Evolutionary conservation across 352 stramenopile genomes (phyloP).

Genomic region (Aphanomyces stellatus): DNA sequence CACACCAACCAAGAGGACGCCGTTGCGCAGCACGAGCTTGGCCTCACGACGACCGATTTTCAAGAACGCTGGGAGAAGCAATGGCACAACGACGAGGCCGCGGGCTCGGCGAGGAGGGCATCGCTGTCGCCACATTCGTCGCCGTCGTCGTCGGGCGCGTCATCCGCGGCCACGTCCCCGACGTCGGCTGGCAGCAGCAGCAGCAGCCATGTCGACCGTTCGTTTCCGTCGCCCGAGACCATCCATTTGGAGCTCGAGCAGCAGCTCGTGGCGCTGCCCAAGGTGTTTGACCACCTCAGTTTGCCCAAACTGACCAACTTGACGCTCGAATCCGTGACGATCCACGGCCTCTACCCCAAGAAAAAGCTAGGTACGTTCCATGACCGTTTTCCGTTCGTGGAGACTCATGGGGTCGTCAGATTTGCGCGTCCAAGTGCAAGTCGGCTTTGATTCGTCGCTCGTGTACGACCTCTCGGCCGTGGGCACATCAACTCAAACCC

Average conservation of each 20-base stretch:
- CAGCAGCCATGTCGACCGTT: background rate
- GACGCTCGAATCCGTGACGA: background rate
- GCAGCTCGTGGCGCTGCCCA: background rate
- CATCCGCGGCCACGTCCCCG: background rate
- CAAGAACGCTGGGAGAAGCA: slow-evolving; percentile 10
- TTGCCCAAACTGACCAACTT: slow-evolving; percentile 6
- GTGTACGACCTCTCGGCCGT: slow-evolving; percentile 5
- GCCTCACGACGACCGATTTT: background rate
- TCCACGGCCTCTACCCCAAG: slow-evolving; percentile 9
- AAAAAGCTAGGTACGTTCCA: background rate
- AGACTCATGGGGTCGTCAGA: background rate
- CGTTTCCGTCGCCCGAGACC: background rate
- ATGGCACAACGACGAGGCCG: background rate
- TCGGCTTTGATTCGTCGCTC: slow-evolving; percentile 11
- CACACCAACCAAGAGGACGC: slow-evolving; percentile 17
- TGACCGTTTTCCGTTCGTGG: background rate
- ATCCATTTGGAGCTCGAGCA: background rate
- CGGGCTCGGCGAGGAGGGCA: no score
- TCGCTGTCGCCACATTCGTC: background rate
- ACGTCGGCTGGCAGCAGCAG: background rate
- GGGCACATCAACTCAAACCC: background rate
- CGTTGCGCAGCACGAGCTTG: background rate
- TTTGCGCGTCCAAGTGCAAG: slow-evolving; percentile 8
- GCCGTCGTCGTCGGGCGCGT: background rate
- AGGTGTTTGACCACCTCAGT: background rate